Conservation (phyloP, 2,329 filamentous ascomycete genomes). For the Purpureocillium lavendulum region DNA sequence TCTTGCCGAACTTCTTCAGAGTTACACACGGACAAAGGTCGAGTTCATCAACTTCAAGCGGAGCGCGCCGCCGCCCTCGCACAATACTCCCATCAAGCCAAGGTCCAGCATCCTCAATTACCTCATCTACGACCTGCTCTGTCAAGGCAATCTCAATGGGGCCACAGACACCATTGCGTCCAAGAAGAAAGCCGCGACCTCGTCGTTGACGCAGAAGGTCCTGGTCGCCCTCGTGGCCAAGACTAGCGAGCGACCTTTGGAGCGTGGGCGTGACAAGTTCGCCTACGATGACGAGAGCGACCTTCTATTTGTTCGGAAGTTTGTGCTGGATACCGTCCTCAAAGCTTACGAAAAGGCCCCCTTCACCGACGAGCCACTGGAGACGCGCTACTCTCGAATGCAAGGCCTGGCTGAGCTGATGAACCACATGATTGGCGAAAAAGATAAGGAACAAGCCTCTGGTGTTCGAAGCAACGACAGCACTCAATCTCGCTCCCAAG, state of each 20-base stretch:
- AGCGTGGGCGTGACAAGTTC: conserved; percentile 47
- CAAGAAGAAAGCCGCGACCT: conserved; percentile 82
- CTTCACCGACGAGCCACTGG: conserved; percentile 67
- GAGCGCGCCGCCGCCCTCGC: conserved; percentile 75
- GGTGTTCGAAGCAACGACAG: conserved; percentile 30
- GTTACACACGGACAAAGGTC: conserved; percentile 90
- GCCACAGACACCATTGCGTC: conserved; percentile 66
- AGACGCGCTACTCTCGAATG: conserved; percentile 80
- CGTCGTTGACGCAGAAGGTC: conserved; percentile 76
- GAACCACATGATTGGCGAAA: conserved; percentile 80
- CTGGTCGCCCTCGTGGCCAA: conserved; percentile 81
- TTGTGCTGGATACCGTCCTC: conserved; percentile 87
- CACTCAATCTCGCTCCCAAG: conserved; percentile 51
- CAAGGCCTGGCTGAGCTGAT: conserved; percentile 86
- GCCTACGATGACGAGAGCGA: conserved; percentile 72
- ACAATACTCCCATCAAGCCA: conserved; percentile 86
- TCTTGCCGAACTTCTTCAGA: conserved; percentile 79
- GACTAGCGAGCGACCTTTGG: conserved; percentile 66
- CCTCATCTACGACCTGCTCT: conserved; percentile 70
- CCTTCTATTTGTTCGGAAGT: conserved; percentile 85
- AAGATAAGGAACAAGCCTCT: conserved; percentile 52
- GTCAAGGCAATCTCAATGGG: conserved; percentile 51
- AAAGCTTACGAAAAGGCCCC: conserved; percentile 88
- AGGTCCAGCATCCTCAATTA: conserved; percentile 91
- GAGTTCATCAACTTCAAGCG: conserved; percentile 99